Conservation (phyloP, 345 rosid genomes). For the Iberis pinnata region DNA sequence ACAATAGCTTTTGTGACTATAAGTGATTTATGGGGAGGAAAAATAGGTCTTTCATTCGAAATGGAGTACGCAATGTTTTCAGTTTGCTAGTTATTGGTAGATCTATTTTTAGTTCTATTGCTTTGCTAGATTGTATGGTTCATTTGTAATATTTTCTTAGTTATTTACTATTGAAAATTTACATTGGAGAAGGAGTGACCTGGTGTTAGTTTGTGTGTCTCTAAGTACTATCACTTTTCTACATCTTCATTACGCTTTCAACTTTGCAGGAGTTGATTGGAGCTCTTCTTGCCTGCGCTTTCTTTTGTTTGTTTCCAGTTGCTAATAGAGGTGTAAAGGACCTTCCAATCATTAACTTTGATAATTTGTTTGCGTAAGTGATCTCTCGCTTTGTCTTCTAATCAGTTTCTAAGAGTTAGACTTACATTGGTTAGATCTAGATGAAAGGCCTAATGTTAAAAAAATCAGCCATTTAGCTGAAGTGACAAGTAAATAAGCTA, state of each 20-base stretch:
- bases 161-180: neutral
- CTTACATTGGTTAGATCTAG: neutral
- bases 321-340: conserved; percentile 44
- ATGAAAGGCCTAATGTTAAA: neutral
- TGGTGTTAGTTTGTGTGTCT: conserved; percentile 9
- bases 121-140: neutral
- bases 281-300: conserved; percentile 75
- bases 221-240: conserved; percentile 3
- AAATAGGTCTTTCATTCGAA: too few species aligned
- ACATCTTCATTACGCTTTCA: neutral
- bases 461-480: conserved; percentile 1
- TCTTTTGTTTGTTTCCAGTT: conserved; percentile 79
- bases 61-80: neutral
- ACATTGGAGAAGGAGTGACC: neutral
- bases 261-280: conserved; percentile 71
- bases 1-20: too few species aligned
- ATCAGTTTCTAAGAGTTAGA: neutral
- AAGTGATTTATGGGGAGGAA: too few species aligned
- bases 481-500: conserved; percentile 13
- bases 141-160: neutral
- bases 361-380: conserved; percentile 75
- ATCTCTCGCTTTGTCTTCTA: conserved; percentile 31
- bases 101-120: neutral
- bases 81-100: neutral
- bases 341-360: conserved; percentile 81